Conservation (phyloP, 2,329 filamentous ascomycete species). For the Torrubiella hemipterigena region DNA sequence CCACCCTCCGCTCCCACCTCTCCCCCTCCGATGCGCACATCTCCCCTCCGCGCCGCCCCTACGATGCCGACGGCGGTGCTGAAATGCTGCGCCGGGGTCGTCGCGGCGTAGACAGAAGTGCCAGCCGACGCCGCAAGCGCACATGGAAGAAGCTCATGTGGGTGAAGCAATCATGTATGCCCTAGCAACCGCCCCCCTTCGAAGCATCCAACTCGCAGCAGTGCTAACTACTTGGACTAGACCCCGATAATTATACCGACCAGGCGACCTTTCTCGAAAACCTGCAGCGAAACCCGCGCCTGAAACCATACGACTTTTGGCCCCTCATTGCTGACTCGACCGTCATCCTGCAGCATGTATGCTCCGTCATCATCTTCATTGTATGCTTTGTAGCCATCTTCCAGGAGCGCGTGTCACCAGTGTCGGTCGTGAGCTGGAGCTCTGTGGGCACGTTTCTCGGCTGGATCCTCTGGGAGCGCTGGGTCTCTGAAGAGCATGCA, state of each 20-base stretch:
- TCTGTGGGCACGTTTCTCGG: conserved; percentile 73
- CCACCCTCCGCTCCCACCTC: conserved; percentile 47
- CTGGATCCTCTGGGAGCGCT: conserved; percentile 86
- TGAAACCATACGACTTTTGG: conserved; percentile 97
- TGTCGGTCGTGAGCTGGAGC: conserved; percentile 78
- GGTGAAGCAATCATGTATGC: conserved; percentile 88
- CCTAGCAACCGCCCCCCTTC: background rate
- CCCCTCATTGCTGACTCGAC: conserved; percentile 88
- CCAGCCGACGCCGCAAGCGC: conserved; percentile 56
- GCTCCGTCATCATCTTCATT: conserved; percentile 86
- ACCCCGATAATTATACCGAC: conserved; percentile 98
- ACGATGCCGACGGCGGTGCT: conserved; percentile 24
- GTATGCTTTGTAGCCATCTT: conserved; percentile 90
- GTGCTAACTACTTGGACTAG: conserved; percentile 45
- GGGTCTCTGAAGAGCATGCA: conserved; percentile 67
- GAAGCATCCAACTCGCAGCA: background rate
- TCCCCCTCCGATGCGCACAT: conserved; percentile 78
- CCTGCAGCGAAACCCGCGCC: conserved; percentile 82
- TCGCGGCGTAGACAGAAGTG: conserved; percentile 43
- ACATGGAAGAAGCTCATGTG: conserved; percentile 94
- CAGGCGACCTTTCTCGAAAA: conserved; percentile 94
- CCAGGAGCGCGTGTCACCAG: conserved; percentile 74
- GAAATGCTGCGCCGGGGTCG: conserved; percentile 23
- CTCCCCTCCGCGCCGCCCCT: conserved; percentile 46
- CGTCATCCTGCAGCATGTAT: conserved; percentile 94